phyloP scores from a whole-genome alignment of 345 rosid species.

The Lumnitzera littorea region DNA sequence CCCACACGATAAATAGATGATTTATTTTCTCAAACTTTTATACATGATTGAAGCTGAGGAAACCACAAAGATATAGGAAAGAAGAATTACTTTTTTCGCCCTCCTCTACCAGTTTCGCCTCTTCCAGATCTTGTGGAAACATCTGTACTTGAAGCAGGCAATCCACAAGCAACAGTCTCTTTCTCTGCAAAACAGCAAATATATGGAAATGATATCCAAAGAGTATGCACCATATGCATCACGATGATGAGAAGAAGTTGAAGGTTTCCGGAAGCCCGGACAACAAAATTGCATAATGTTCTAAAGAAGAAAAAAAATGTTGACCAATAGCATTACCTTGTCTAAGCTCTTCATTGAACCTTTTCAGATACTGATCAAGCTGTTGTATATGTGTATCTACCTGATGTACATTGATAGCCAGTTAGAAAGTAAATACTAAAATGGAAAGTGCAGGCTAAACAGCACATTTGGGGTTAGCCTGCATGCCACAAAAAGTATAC shows the following conservation, averaged over 20 bases:
- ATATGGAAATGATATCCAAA: background rate
- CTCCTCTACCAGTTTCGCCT: constrained; percentile 84
- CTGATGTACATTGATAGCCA: constrained; percentile 29
- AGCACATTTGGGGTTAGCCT: no score
- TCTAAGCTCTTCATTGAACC: constrained; percentile 68
- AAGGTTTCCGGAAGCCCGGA: background rate
- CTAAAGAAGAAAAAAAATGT: constrained; percentile 2
- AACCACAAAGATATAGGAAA: constrained; percentile 3
- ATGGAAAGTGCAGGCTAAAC: no score
- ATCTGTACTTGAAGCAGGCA: constrained; percentile 37
- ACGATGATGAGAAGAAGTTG: background rate
- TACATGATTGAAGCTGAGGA: no score
- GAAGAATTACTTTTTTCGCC: constrained; percentile 76
- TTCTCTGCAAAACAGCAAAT: constrained; percentile 39
- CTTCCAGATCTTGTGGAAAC: constrained; percentile 53
- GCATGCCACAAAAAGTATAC: no score
- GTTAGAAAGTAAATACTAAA: no score
- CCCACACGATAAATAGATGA: no score
- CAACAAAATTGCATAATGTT: background rate
- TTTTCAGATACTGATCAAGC: constrained; percentile 85
- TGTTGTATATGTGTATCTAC: constrained; percentile 93
- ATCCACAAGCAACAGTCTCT: constrained; percentile 41
- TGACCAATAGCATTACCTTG: constrained; percentile 39
- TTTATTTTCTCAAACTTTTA: no score
- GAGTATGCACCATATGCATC: background rate